Evolutionary conservation across 2,329 filamentous ascomycete genomes (phyloP).

Genomic region (Dothistroma pini): DNA sequence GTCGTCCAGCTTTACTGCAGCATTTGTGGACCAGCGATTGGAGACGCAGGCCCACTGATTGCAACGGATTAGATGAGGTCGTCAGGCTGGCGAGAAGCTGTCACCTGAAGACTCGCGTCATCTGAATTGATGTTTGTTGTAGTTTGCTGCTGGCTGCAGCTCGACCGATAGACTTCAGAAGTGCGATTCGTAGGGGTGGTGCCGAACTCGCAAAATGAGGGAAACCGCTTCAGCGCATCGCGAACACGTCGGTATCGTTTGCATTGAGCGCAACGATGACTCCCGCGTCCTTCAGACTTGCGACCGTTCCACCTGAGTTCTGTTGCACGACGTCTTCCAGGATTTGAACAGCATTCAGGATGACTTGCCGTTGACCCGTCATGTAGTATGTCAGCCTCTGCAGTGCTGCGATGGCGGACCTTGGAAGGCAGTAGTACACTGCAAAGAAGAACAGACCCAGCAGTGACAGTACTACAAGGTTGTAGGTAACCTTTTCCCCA

Average conservation of each 20-base stretch:
- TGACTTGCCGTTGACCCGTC: constrained; percentile 14
- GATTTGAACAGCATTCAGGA: constrained; percentile 1
- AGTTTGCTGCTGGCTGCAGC: neutral
- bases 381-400: constrained; percentile 23
- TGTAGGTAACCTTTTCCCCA: constrained; percentile 30
- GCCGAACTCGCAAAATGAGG: neutral
- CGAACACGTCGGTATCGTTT: constrained; percentile 3
- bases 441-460: constrained; percentile 19
- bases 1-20: too few relatives aligned
- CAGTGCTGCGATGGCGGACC: constrained; percentile 12
- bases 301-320: constrained; percentile 10
- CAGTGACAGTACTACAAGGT: constrained; percentile 22
- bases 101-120: too few relatives aligned
- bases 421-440: constrained; percentile 25
- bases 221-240: neutral
- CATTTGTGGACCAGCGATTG: too few relatives aligned
- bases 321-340: constrained; percentile 14
- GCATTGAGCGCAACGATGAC: constrained; percentile 9
- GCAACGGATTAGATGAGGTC: too few relatives aligned
- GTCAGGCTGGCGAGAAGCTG: too few relatives aligned
- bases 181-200: neutral
- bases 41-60: too few relatives aligned
- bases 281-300: constrained; percentile 13
- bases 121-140: neutral
- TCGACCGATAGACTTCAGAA: neutral